phyloP scores from a whole-genome alignment of 1,284 basidiomycete species.

The Trametes polyzona region DNA sequence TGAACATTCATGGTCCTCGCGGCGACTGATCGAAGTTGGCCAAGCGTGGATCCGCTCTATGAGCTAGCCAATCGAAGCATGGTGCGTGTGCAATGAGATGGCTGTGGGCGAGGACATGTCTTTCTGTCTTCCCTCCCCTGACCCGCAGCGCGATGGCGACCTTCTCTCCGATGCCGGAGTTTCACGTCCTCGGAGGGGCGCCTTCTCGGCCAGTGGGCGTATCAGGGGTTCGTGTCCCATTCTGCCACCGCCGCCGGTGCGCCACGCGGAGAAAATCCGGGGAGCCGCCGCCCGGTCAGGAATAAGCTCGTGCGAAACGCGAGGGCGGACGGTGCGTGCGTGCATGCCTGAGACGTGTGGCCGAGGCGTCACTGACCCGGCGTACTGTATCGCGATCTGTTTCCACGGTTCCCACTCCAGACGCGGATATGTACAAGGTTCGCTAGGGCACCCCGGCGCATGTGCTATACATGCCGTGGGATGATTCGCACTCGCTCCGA shows the following conservation, averaged over 20 bases:
- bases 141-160: conserved; percentile 5
- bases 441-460: neutral
- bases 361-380: neutral
- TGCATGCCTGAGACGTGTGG: neutral
- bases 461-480: conserved; percentile 19
- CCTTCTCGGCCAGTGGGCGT: conserved; percentile 2
- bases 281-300: conserved; percentile 18
- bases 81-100: conserved; percentile 8
- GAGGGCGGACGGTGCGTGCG: too few species aligned
- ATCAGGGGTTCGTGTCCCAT: neutral
- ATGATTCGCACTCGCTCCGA: conserved; percentile 23
- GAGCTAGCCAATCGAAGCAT: conserved; percentile 17
- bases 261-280: conserved; percentile 24
- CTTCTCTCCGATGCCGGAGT: conserved; percentile 23
- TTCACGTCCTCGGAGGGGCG: conserved; percentile 4
- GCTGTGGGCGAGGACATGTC: conserved; percentile 5
- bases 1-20: conserved; percentile 3
- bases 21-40: conserved; percentile 14
- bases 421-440: conserved; percentile 1
- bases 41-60: conserved; percentile 23
- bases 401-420: neutral
- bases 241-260: neutral
- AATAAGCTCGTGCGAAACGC: conserved; percentile 26
- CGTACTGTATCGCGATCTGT: conserved; percentile 18
- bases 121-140: conserved; percentile 18